Base-by-base conservation (phyloP, 2,329 filamentous ascomycete species). In the Clonostachys chloroleuca region DNA sequence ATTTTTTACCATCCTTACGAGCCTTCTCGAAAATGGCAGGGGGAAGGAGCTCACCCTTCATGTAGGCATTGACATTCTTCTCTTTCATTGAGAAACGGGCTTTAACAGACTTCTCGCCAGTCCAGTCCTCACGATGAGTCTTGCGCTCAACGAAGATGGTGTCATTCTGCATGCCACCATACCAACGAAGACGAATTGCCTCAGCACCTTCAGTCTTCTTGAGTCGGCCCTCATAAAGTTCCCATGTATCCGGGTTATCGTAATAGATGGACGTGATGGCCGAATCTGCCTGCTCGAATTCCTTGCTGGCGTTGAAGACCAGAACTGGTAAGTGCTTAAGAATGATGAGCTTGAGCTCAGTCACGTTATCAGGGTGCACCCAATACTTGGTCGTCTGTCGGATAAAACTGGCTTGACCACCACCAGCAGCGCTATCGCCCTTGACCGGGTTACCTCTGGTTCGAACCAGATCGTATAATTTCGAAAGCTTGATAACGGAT, bases 211-310 rank as follows among this genome's bases (percentile, higher is more conserved):
- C 94, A 0, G 91, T 95, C 79, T 99, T 99, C 75, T 96, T 96
- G 59, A 99, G 70, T 44, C 94, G 89, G 13, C 94, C 94, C 64
- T 90, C 83, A 66, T 99, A 99, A 45, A 99, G 73, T 52, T 96
- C 91, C 87, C 92, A 99, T 20, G 81, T 95, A 5, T 95, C 83
- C 0, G 91, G 83, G 64, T 97, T 99, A 65, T 99, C 94, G 65
- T 90, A 99, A 74, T 99, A 99, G 57, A 99, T 96, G 43, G 94
- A 99, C 1, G 94, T 95, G 60, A 99, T 99, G 52, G 94, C 94
- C 6, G 89, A 86, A 63, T 99, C 94, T 54, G 89, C 83, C 47
- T 81, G 78, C 54, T 95, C 90, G 55, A 97, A 99, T 59, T 97
- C 92, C 67, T 99, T 99, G 74, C 86, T 95, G 13, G 92, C 80